A percentile compares a stretch with the other conserved stretches of the same genome.
Evolutionary conservation across 768 basidiomycete species (phyloP).

Genomic region (Nidularia pulvinata): DNA sequence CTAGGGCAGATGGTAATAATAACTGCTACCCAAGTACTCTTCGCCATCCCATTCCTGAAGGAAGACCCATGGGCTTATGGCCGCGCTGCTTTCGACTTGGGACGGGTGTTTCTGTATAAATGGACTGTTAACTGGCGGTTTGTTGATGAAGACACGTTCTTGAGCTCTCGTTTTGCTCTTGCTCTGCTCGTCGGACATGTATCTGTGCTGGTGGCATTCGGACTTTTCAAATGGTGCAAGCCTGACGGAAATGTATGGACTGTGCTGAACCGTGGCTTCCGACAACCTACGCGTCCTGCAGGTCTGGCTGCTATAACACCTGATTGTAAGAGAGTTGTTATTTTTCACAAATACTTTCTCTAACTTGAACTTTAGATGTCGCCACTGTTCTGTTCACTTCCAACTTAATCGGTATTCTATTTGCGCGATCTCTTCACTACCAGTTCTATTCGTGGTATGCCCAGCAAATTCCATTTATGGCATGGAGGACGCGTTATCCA

Average conservation of each 20-base stretch:
- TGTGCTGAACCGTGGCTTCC: constrained; percentile 56
- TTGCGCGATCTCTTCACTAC: constrained; percentile 94
- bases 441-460: constrained; percentile 99
- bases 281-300: constrained; percentile 49
- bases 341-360: neutral
- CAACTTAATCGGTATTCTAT: constrained; percentile 89
- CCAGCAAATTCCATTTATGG: constrained; percentile 83
- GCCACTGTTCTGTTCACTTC: constrained; percentile 86
- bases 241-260: constrained; percentile 63
- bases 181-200: constrained; percentile 70
- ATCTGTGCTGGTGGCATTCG: constrained; percentile 60
- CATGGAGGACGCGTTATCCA: constrained; percentile 74
- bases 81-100: constrained; percentile 80
- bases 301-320: constrained; percentile 43
- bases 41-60: constrained; percentile 73
- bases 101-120: constrained; percentile 86
- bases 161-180: constrained; percentile 59
- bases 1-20: constrained; percentile 50
- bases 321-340: constrained; percentile 52
- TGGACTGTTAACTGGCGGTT: constrained; percentile 99
- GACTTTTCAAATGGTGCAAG: constrained; percentile 74
- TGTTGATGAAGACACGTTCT: constrained; percentile 73
- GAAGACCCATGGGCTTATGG: constrained; percentile 66
- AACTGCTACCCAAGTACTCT: constrained; percentile 48
- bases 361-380: constrained; percentile 47